phyloP scores from a whole-genome alignment of 2,329 filamentous ascomycete species.

The Diaporthe destruens region DNA sequence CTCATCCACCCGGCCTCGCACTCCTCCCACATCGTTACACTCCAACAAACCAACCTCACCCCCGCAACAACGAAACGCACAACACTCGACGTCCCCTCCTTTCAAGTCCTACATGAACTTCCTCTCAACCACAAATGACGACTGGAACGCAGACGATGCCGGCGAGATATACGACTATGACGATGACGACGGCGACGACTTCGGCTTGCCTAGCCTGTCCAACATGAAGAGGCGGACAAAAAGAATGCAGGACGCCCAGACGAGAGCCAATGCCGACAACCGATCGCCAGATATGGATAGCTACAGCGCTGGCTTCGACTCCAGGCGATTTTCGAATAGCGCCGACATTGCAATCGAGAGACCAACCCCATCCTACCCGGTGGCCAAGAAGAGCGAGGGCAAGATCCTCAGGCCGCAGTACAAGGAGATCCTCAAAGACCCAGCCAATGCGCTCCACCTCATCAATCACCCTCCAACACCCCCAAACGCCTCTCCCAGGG shows the following conservation, averaged over 20 bases:
- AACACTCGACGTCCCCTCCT: constrained; percentile 71
- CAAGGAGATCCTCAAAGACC: constrained; percentile 91
- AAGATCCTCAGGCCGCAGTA: constrained; percentile 98
- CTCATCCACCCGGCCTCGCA: constrained; percentile 76
- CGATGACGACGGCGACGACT: constrained; percentile 93
- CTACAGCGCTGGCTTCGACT: constrained; percentile 28
- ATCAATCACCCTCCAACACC: constrained; percentile 88
- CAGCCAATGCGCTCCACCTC: constrained; percentile 93
- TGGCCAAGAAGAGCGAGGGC: constrained; percentile 88
- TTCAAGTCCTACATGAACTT: constrained; percentile 84
- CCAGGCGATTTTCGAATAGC: constrained; percentile 78
- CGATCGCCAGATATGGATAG: constrained; percentile 32
- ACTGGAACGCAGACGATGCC: constrained; percentile 81
- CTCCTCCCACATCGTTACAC: constrained; percentile 74
- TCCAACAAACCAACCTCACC: constrained; percentile 56
- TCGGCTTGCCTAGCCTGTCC: constrained; percentile 91
- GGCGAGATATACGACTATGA: constrained; percentile 85
- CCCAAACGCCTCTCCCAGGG: constrained; percentile 81
- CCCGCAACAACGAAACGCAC: constrained; percentile 59
- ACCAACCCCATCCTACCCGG: constrained; percentile 84
- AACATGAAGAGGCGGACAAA: constrained; percentile 84
- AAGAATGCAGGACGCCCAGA: constrained; percentile 62
- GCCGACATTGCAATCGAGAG: constrained; percentile 95
- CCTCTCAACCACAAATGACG: constrained; percentile 83
- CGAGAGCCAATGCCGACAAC: constrained; percentile 48